Conservation (phyloP, 306 rosid species). For the Mucuna pruriens region DNA sequence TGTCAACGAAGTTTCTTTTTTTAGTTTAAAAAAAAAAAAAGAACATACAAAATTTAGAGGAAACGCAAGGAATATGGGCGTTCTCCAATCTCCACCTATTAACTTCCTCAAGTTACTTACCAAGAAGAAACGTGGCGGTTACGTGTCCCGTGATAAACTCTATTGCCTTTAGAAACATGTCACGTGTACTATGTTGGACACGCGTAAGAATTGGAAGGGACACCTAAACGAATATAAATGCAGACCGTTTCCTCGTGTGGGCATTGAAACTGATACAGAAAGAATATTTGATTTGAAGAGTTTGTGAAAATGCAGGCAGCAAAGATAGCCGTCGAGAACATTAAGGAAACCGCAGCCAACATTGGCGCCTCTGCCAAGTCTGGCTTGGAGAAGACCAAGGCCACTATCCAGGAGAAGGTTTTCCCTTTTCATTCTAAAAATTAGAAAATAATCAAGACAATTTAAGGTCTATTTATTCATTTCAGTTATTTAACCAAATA, state of each 20-base stretch:
- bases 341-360: conserved; percentile 72
- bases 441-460: too few relatives aligned
- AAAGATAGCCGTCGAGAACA: conserved; percentile 51
- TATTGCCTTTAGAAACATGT: not conserved
- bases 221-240: not conserved
- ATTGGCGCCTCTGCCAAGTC: conserved; percentile 75
- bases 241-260: not conserved
- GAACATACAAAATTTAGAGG: too few relatives aligned
- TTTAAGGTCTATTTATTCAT: too few relatives aligned
- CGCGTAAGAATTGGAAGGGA: not conserved
- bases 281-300: not conserved
- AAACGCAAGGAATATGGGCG: not conserved
- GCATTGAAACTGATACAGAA: not conserved
- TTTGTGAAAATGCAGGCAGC: conserved; percentile 59
- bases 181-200: conserved; percentile 25
- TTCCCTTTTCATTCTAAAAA: too few relatives aligned
- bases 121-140: not conserved
- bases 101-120: not conserved
- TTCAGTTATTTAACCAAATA: too few relatives aligned
- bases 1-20: too few relatives aligned
- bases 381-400: conserved; percentile 84
- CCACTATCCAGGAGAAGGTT: conserved; percentile 78
- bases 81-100: not conserved
- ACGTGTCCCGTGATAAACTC: not conserved
- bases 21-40: too few relatives aligned